Evolutionary conservation across 2,329 filamentous ascomycete species (phyloP).

Genomic region (Paecilomyces variotii): DNA sequence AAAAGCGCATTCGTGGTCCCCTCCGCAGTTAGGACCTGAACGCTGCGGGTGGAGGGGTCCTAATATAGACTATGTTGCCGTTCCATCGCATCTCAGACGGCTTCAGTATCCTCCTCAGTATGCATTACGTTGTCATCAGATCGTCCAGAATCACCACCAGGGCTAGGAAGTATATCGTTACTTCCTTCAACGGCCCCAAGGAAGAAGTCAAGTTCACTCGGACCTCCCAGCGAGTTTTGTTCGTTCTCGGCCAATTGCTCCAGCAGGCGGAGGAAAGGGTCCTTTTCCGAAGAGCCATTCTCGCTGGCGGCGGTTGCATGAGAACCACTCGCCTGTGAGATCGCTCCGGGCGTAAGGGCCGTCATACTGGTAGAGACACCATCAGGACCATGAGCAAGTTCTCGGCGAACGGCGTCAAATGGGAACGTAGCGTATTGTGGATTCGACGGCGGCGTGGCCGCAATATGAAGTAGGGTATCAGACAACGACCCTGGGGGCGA

Average conservation of each 20-base stretch:
- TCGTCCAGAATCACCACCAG: not conserved
- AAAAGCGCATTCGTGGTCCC: too few species aligned
- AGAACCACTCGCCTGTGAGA: constrained; percentile 33
- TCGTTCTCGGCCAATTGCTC: constrained; percentile 81
- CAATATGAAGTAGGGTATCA: constrained; percentile 18
- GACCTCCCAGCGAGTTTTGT: constrained; percentile 53
- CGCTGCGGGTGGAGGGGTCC: too few species aligned
- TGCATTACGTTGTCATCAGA: not conserved
- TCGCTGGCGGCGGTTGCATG: constrained; percentile 43
- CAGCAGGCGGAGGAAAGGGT: constrained; percentile 69
- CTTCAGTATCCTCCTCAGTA: not conserved
- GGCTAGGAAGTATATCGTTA: not conserved
- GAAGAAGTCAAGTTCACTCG: constrained; percentile 73
- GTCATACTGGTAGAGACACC: constrained; percentile 5
- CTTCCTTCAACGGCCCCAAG: constrained; percentile 33
- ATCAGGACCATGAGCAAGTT: constrained; percentile 2
- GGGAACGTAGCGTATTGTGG: constrained; percentile 33
- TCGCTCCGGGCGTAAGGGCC: constrained; percentile 32
- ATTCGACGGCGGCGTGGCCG: constrained; percentile 21
- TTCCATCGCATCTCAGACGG: not conserved
- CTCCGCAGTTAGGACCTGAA: too few species aligned
- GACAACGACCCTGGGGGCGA: constrained; percentile 27
- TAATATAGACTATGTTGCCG: too few species aligned
- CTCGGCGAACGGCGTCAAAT: constrained; percentile 20
- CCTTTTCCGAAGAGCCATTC: constrained; percentile 58